Base-by-base conservation (phyloP, 106 monocot genomes). In the Dendrobium chrysotoxum region DNA sequence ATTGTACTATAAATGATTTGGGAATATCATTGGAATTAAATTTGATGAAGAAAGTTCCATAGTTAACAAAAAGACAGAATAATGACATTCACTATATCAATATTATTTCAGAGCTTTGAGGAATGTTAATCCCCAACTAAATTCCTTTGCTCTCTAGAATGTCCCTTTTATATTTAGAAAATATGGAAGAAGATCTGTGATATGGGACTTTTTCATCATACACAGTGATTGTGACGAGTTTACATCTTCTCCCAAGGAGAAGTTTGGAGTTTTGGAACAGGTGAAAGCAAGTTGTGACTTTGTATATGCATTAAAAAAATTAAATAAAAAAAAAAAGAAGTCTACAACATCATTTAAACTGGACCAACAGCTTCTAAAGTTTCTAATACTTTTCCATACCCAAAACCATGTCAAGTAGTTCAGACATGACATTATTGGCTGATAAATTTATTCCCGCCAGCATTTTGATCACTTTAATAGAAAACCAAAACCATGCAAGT, bases 321-420 rank as follows among this genome's bases (percentile, higher is more conserved):
- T 91, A n/a, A n/a, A n/a, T n/a, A n/a, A n/a, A n/a, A n/a, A n/a
- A 79, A 95, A 78, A 30, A 98, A 83, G 64, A 89, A 85, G 21
- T 95, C 98, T 25, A 94, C 86, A 12, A 91, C 93, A 82, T 89
- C 86, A 79, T 91, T 82, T 20, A 91, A 57, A 61, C 53, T 70
- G 94, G 84, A 42, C 98, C 98, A 74, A 91, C 92, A 75, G 84
- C 78, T 78, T 85, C 80, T 20, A 91, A 61, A 57, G 98, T 95
- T 75, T 89, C 40, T 35, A 46, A 78, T 71, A 85, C 81, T 75
- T 83, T 67, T 72, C 40, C 66, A 40, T 89, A 95, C 45, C 95
- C 92, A 77, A 98, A 98, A 6, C 98, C 94, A 98, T 98, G 50
- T 95, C 87, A 40, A 95, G 53, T 67, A 98, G 77, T 85, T 92